Evolutionary conservation across 345 rosid genomes (phyloP).

Genomic region (Populus ilicifolia): DNA sequence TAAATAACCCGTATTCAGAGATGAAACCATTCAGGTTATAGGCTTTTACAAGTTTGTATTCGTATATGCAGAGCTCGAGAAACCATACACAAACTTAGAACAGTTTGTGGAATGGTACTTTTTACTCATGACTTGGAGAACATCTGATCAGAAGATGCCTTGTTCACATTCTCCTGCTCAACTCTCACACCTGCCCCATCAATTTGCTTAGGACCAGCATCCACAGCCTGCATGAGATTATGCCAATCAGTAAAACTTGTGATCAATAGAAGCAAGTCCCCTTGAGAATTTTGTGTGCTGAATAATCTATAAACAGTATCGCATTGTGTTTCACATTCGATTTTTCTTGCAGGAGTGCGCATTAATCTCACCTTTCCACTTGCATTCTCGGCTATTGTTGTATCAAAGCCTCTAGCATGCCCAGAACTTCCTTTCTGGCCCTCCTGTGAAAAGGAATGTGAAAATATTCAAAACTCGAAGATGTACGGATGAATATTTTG

Average conservation of each 20-base stretch:
- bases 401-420: constrained; percentile 53
- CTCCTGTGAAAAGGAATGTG: constrained; percentile 40
- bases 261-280: background rate
- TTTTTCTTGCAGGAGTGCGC: background rate
- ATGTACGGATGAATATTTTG: background rate
- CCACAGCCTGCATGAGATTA: constrained; percentile 44
- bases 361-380: constrained; percentile 43
- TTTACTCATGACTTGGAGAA: constrained; percentile 37
- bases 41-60: background rate
- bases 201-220: constrained; percentile 45
- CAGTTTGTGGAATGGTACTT: background rate
- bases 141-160: constrained; percentile 47
- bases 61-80: background rate
- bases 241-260: background rate
- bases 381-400: constrained; percentile 44
- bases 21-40: background rate
- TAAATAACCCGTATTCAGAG: background rate
- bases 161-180: constrained; percentile 58
- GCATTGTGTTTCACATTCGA: background rate
- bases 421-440: constrained; percentile 45
- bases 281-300: background rate
- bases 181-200: constrained; percentile 62
- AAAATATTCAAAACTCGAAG: background rate
- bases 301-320: background rate
- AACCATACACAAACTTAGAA: background rate